Evolutionary conservation across 257 asterid species (phyloP).

Genomic region (Solanum bulbocastanum): DNA sequence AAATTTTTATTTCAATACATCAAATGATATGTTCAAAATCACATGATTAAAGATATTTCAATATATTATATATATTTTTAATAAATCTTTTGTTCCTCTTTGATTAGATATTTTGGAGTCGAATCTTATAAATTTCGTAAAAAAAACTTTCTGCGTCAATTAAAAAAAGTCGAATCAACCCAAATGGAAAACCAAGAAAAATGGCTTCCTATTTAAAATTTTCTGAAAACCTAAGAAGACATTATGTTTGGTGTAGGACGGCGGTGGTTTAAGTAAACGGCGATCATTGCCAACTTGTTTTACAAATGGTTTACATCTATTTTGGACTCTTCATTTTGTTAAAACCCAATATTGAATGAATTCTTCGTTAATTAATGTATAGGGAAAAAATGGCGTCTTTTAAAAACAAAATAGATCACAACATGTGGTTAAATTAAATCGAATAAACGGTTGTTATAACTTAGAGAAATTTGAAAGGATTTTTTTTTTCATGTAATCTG

Average conservation of each 20-base stretch:
- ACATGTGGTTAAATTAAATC: no score
- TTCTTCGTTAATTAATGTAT: background rate
- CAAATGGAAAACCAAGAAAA: no score
- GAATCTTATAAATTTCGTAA: no score
- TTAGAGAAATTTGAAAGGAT: no score
- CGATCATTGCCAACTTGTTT: background rate
- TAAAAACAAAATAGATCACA: background rate
- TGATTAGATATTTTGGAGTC: background rate
- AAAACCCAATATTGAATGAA: background rate
- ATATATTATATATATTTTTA: no score
- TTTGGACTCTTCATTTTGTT: background rate
- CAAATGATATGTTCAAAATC: background rate
- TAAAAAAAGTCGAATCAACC: accelerated
- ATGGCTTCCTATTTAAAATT: background rate
- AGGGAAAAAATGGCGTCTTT: background rate
- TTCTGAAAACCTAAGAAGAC: background rate
- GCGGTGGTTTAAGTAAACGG: no score
- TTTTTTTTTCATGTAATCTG: no score
- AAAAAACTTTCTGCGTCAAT: no score
- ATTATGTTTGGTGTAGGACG: background rate
- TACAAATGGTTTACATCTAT: background rate
- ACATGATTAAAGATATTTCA: no score
- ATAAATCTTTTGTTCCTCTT: background rate
- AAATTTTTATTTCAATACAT: background rate
- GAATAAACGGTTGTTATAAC: no score